A percentile compares a stretch with the other conserved stretches of the same genome.
phyloP scores from a whole-genome alignment of 2,329 filamentous ascomycete genomes.

The Geoglossum cookeanum region DNA sequence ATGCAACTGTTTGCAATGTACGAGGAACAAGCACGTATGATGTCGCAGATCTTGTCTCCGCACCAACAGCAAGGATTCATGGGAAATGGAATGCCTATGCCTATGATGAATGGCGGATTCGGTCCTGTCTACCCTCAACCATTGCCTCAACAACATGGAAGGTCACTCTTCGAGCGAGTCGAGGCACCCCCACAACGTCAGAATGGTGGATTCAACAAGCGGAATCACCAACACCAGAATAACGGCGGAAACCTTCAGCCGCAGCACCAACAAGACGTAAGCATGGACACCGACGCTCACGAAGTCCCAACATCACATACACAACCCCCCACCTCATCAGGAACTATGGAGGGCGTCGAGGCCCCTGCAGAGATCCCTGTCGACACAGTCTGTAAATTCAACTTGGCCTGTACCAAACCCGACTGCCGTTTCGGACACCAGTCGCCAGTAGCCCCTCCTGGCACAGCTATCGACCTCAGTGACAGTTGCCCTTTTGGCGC shows the following conservation, averaged over 20 bases:
- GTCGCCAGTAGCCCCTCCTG: constrained; percentile 70
- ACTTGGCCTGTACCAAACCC: constrained; percentile 68
- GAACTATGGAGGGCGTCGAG: constrained; percentile 28
- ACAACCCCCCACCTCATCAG: constrained; percentile 16
- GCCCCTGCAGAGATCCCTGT: constrained; percentile 36
- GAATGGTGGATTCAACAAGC: constrained; percentile 28
- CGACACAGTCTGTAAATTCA: constrained; percentile 59
- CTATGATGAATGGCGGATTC: constrained; percentile 10
- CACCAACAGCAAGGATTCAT: constrained; percentile 29
- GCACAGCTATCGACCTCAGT: constrained; percentile 54
- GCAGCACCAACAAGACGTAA: neutral
- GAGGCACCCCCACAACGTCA: constrained; percentile 32
- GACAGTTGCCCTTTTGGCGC: constrained; percentile 72
- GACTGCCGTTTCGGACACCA: constrained; percentile 91
- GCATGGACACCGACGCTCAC: constrained; percentile 12
- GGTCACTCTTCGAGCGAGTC: constrained; percentile 59
- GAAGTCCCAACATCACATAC: constrained; percentile 7
- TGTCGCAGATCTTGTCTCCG: constrained; percentile 42
- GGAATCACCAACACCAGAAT: constrained; percentile 20
- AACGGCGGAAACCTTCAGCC: neutral
- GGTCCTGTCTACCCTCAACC: constrained; percentile 8
- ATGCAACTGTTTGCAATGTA: constrained; percentile 59
- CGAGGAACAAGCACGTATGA: constrained; percentile 74
- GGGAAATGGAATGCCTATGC: constrained; percentile 26
- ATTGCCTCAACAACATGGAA: constrained; percentile 24